Evolutionary conservation across 2,329 filamentous ascomycete genomes (phyloP), one percentile per base, ranked within the genome.

Genomic region (Helotiales sp.): DNA sequence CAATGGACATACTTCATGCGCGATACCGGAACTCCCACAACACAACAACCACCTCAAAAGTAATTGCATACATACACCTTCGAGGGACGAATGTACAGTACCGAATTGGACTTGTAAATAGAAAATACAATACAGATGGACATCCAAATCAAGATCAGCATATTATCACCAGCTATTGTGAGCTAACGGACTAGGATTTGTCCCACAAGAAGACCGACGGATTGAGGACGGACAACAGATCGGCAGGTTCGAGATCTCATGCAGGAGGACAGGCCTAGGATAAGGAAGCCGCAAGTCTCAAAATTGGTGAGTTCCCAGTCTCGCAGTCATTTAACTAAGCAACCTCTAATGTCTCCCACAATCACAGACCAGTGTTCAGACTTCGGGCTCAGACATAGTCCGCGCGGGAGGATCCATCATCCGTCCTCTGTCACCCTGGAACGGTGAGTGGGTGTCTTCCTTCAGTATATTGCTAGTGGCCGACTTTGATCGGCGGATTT

Each of bases 1-100:
- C 88, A 90, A 72, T 90, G 87, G 88, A 75, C 75, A 53, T 90
- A 89, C 72, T 87, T 87, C 70, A 66, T 52, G 57, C 66, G 69
- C 51, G 63, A 66, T 52, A 57, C 62, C 29, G 54, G 13, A 44
- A 59, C 61, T 29, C 52, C 57, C 42, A 52, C 56, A 15, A 63
- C 63, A 46, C 54, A 66, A 57, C 46, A 52, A 46, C 57, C 62
- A 48, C 60, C 61, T 25, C 63, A 63, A 59, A 64, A 66, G 52
- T 66, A 64, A 59, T 38, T 27, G 48, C 61, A 55, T 50, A 52
- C 57, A 54, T 44, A 17, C 40, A n/a, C 24, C 33, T n/a, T n/a
- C 49, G 61, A 49, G 36, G 42, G 19, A 40, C 38, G 44, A 52
- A 52, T 67, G 61, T 67, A 66, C 50, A 63, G 49, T 63, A 66